Conservation (phyloP, 2,329 filamentous ascomycete genomes). For the Pseudocercospora macadamiae region DNA sequence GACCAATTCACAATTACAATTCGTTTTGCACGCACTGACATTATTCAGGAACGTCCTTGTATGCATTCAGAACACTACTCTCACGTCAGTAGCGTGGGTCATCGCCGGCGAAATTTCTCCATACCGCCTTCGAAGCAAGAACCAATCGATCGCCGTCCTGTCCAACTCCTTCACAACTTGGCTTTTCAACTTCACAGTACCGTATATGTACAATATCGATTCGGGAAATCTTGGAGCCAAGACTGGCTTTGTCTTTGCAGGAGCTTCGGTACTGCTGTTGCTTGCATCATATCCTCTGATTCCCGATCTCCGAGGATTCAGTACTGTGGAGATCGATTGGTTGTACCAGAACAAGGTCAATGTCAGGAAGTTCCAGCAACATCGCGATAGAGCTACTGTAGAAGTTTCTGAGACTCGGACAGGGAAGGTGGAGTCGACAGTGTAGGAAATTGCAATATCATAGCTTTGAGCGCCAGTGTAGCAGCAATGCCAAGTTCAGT, state of each 20-base stretch:
- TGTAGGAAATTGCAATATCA: neutral
- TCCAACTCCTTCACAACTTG: slow-evolving; percentile 3
- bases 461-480: slow-evolving; percentile 4
- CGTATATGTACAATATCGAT: slow-evolving; percentile 5
- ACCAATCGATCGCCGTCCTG: slow-evolving; percentile 5
- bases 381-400: neutral
- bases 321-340: neutral
- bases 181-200: slow-evolving; percentile 5
- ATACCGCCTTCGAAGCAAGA: slow-evolving; percentile 4
- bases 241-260: neutral
- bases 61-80: neutral
- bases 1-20: neutral
- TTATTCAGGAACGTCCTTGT: slow-evolving; percentile 2
- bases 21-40: neutral
- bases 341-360: slow-evolving; percentile 1
- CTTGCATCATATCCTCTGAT: neutral
- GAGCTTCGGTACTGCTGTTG: neutral
- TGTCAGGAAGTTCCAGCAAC: neutral
- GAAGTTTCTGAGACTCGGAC: neutral
- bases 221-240: neutral
- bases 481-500: slow-evolving; percentile 1
- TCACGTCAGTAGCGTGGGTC: neutral
- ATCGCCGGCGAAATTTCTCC: neutral
- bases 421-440: neutral
- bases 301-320: neutral